phyloP scores from a whole-genome alignment of 108 stramenopile genomes.

The Schizochytrium sp. region DNA sequence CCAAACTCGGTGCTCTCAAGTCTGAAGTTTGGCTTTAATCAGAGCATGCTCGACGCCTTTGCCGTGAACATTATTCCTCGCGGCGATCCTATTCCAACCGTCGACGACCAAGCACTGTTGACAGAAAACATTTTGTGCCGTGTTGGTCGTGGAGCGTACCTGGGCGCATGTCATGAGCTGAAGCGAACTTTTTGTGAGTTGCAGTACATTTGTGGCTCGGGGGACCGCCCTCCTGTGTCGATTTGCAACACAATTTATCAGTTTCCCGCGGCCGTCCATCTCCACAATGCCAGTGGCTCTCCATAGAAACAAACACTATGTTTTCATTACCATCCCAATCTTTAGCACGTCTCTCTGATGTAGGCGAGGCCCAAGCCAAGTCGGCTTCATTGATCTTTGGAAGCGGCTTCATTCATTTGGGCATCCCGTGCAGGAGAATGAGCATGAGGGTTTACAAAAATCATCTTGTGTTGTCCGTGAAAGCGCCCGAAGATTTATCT shows the following conservation, averaged over 20 bases:
- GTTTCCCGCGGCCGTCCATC: background rate
- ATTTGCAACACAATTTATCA: background rate
- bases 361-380: too few species aligned
- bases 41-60: constrained; percentile 48
- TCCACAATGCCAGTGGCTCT: background rate
- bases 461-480: too few species aligned
- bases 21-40: constrained; percentile 49
- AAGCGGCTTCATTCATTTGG: too few species aligned
- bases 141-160: background rate
- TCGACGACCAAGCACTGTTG: constrained; percentile 45
- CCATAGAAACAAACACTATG: background rate
- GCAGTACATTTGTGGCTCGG: constrained; percentile 11
- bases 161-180: background rate
- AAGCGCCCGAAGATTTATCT: too few species aligned
- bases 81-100: constrained; percentile 58
- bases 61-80: constrained; percentile 74
- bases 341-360: too few species aligned
- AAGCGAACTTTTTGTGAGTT: background rate
- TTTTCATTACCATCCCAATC: too few species aligned
- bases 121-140: background rate
- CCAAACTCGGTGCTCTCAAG: constrained; percentile 56
- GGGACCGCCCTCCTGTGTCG: background rate
- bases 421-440: too few species aligned
- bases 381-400: too few species aligned
- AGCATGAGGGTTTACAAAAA: too few species aligned